Conservation (phyloP, 306 rosid genomes). For the Chamaecrista fasciculata region DNA sequence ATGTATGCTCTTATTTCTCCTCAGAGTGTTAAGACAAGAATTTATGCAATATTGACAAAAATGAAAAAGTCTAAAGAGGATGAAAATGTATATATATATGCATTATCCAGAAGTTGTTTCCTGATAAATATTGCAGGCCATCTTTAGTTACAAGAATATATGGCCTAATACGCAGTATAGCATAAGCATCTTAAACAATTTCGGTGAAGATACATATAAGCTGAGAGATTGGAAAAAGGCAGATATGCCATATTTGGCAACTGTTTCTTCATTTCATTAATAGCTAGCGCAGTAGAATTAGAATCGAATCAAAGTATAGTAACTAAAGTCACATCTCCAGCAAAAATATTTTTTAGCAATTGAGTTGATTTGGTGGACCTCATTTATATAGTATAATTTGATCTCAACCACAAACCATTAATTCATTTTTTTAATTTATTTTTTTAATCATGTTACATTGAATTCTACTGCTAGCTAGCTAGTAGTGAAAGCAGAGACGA, state of each 20-base stretch:
- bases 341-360: background rate
- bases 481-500: background rate
- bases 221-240: background rate
- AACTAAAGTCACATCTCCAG: slow-evolving; percentile 13
- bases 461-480: slow-evolving; percentile 6
- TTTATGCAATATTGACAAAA: background rate
- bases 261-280: slow-evolving; percentile 9
- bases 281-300: background rate
- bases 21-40: background rate
- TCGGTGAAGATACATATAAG: background rate
- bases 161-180: slow-evolving; percentile 30
- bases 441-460: background rate
- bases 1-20: background rate
- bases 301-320: background rate
- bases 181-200: slow-evolving; percentile 34
- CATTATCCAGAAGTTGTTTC: background rate
- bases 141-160: background rate
- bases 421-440: background rate
- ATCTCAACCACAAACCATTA: slow-evolving; percentile 10
- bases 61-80: no score
- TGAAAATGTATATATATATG: background rate
- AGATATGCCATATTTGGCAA: slow-evolving; percentile 17
- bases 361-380: slow-evolving; percentile 5
- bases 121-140: background rate
- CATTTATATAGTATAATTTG: background rate